Evolutionary conservation across 2,329 filamentous ascomycete genomes (phyloP).

Genomic region (Tricladium varicosporioides): DNA sequence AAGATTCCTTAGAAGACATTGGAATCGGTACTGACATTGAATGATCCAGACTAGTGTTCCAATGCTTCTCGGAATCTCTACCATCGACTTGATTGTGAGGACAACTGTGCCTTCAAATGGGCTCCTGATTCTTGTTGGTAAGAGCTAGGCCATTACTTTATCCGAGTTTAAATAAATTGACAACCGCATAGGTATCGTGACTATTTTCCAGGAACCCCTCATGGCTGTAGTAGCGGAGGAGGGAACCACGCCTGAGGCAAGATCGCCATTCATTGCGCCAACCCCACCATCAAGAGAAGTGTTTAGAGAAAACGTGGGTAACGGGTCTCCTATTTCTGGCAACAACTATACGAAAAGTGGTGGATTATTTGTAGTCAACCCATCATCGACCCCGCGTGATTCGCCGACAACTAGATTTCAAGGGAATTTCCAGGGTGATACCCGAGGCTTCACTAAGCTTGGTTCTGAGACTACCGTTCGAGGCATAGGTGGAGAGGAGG

Average conservation of each 20-base stretch:
- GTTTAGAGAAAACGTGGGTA: slow-evolving; percentile 18
- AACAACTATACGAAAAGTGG: slow-evolving; percentile 26
- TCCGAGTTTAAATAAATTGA: slow-evolving; percentile 1
- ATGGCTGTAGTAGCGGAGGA: slow-evolving; percentile 25
- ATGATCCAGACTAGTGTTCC: slow-evolving; percentile 29
- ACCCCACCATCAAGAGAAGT: slow-evolving; percentile 25
- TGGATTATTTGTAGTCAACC: slow-evolving; percentile 33
- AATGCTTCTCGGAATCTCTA: slow-evolving; percentile 32
- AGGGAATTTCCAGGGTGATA: slow-evolving; percentile 18
- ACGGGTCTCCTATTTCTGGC: slow-evolving; percentile 28
- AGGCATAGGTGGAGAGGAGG: slow-evolving; percentile 7
- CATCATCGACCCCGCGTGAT: slow-evolving; percentile 27
- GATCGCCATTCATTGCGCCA: slow-evolving; percentile 32
- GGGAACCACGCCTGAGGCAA: slow-evolving; percentile 29
- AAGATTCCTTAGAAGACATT: slow-evolving; percentile 5
- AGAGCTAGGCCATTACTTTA: slow-evolving; percentile 7
- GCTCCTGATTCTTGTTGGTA: slow-evolving; percentile 32
- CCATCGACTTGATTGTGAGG: slow-evolving; percentile 28
- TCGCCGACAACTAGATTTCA: slow-evolving; percentile 22
- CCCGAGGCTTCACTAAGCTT: slow-evolving; percentile 26
- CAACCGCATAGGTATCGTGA: slow-evolving; percentile 25
- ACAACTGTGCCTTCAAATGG: slow-evolving; percentile 33
- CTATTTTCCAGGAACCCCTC: slow-evolving; percentile 26
- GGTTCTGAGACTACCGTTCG: slow-evolving; percentile 16
- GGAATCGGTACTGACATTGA: slow-evolving; percentile 17